Percentiles rank a stretch among this genome's conserved stretches.
Evolutionary conservation across 768 basidiomycete genomes (phyloP).

Genomic region (Pleurotus salmoneostramineus): DNA sequence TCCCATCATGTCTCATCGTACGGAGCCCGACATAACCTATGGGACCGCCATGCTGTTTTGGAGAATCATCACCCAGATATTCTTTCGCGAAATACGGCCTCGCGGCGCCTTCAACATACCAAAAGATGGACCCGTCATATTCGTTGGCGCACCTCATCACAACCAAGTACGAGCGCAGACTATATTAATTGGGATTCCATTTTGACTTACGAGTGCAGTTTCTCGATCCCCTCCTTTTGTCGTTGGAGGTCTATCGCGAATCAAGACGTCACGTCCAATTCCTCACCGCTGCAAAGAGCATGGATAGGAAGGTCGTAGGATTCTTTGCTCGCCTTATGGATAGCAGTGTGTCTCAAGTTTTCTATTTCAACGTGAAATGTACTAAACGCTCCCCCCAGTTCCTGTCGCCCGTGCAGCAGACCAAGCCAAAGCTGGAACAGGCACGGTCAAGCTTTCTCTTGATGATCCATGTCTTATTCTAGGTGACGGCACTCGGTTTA

Average conservation of each 20-base stretch:
- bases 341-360: constrained; percentile 53
- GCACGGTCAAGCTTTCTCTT: constrained; percentile 64
- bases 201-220: constrained; percentile 50
- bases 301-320: constrained; percentile 77
- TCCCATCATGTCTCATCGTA: neutral
- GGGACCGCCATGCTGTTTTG: constrained; percentile 82
- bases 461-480: constrained; percentile 79
- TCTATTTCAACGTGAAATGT: no score
- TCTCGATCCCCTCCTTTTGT: constrained; percentile 84
- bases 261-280: constrained; percentile 79
- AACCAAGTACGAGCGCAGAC: constrained; percentile 60
- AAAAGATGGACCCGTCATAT: constrained; percentile 84
- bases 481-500: constrained; percentile 81
- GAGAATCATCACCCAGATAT: constrained; percentile 83
- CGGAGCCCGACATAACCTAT: constrained; percentile 32
- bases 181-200: constrained; percentile 5
- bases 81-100: constrained; percentile 94
- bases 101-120: constrained; percentile 95
- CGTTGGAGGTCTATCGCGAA: constrained; percentile 83
- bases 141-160: constrained; percentile 89
- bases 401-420: constrained; percentile 93
- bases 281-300: constrained; percentile 85
- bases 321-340: constrained; percentile 81
- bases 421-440: constrained; percentile 70
- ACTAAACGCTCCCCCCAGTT: constrained; percentile 42